Conservation (phyloP, 345 rosid species). For the Acer saccharum region DNA sequence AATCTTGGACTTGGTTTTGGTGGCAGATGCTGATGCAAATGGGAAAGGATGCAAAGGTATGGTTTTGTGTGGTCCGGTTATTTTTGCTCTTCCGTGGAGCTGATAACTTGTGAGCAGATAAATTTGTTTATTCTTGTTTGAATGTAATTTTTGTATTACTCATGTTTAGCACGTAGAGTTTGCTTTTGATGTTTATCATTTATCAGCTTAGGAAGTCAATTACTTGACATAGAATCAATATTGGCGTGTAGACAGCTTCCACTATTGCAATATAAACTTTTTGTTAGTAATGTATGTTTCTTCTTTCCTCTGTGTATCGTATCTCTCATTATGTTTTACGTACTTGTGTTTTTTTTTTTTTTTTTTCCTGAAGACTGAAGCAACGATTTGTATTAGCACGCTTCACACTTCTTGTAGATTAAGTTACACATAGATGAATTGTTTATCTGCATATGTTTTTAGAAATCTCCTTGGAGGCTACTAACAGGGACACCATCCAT, state of each 20-base stretch:
- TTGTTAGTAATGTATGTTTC: neutral
- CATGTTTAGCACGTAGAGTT: conserved; percentile 36
- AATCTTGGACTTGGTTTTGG: conserved; percentile 18
- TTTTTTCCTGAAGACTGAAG: neutral
- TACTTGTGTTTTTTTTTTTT: neutral
- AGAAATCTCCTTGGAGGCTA: neutral
- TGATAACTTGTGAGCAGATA: conserved; percentile 24
- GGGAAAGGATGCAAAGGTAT: conserved; percentile 22
- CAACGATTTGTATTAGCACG: neutral
- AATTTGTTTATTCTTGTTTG: conserved; percentile 36
- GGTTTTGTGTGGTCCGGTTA: conserved; percentile 19
- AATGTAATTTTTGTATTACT: conserved; percentile 23
- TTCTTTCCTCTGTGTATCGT: neutral
- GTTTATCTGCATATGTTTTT: neutral
- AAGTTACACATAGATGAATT: neutral
- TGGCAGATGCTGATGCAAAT: conserved; percentile 17
- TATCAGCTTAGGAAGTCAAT: conserved; percentile 22
- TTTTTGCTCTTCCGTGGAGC: conserved; percentile 18
- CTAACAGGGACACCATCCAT: neutral
- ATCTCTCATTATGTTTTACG: neutral
- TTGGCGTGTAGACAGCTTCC: conserved; percentile 7
- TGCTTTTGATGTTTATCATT: conserved; percentile 24
- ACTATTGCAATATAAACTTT: conserved; percentile 6
- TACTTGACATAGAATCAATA: conserved; percentile 25
- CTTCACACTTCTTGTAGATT: neutral